Percentiles rank a stretch among this genome's conserved stretches.
phyloP scores from a whole-genome alignment of 2,329 filamentous ascomycete species.

The Calonectria multiphialidica region DNA sequence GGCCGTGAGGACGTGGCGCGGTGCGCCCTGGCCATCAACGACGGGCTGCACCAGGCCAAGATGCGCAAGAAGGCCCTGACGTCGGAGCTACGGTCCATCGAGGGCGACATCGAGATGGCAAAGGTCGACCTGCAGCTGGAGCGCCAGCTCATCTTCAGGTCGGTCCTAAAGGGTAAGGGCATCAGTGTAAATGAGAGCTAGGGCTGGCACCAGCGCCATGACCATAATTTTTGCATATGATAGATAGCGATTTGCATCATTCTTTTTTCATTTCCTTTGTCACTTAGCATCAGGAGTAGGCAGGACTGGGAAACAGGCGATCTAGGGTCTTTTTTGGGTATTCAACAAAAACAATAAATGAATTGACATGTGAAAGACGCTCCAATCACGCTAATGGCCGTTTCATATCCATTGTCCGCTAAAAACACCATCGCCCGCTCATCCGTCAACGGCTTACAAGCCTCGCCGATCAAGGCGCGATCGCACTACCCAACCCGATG shows the following conservation, averaged over 20 bases:
- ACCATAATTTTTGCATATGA: neutral
- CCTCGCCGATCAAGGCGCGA: neutral
- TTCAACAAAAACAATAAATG: neutral
- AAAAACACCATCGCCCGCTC: neutral
- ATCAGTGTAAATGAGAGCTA: neutral
- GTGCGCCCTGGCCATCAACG: conserved; percentile 47
- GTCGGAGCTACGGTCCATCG: conserved; percentile 46
- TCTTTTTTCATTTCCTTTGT: neutral
- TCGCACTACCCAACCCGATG: neutral
- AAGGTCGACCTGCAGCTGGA: conserved; percentile 57
- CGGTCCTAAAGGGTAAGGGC: conserved; percentile 25
- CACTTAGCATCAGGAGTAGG: neutral
- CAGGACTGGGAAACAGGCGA: too few species aligned
- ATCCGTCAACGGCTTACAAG: neutral
- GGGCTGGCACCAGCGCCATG: neutral
- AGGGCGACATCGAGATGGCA: conserved; percentile 47
- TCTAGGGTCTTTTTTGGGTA: neutral
- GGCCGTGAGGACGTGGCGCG: conserved; percentile 52
- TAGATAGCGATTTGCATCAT: neutral
- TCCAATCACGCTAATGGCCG: neutral
- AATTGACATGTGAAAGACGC: neutral
- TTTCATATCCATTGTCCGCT: neutral
- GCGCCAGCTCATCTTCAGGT: conserved; percentile 53
- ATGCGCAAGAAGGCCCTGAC: conserved; percentile 44
- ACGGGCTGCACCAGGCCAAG: conserved; percentile 48